Percentiles rank a stretch among this genome's conserved stretches.
These are phyloP conservation scores for Lantana camara DNA, from an alignment of 257 asterid species.

Conservation along the genomic window DNA sequence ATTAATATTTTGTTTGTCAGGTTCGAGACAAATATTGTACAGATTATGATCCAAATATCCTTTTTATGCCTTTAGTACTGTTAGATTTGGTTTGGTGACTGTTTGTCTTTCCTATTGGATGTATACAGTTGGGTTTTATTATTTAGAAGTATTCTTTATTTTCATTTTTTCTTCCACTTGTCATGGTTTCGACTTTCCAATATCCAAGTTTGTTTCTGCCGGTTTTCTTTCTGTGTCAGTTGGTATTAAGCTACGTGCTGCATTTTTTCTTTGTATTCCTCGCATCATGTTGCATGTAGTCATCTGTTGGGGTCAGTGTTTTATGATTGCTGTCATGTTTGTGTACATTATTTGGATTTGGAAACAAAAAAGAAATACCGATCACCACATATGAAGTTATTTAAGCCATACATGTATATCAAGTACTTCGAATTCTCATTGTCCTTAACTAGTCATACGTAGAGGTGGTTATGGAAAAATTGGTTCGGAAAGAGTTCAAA, in stretches of 20 bases:
- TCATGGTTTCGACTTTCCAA: background rate
- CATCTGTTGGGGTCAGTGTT: constrained; percentile 1
- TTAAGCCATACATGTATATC: constrained; percentile 10
- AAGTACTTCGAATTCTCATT: constrained; percentile 7
- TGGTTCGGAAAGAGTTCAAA: constrained; percentile 92
- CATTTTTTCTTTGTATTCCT: background rate
- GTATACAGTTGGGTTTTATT: background rate
- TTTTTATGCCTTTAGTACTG: constrained; percentile 28
- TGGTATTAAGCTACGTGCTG: background rate
- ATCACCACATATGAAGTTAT: background rate
- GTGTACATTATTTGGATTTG: background rate
- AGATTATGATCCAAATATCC: constrained; percentile 99
- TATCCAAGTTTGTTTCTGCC: background rate
- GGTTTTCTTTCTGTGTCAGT: background rate
- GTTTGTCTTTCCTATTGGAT: background rate
- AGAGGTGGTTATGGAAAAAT: constrained; percentile 98
- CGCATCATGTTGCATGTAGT: background rate
- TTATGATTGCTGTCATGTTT: background rate
- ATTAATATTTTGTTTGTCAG: constrained; percentile 47
- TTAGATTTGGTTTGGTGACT: background rate
- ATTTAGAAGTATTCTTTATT: background rate
- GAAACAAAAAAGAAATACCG: too few relatives aligned
- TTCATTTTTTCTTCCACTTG: background rate
- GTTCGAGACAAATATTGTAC: constrained; percentile 99
- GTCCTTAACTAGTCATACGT: constrained; percentile 70